Evolutionary conservation across 1,284 basidiomycete genomes (phyloP), one percentile per base, ranked within the genome.

Genomic region (Cutaneotrichosporon sp.): DNA sequence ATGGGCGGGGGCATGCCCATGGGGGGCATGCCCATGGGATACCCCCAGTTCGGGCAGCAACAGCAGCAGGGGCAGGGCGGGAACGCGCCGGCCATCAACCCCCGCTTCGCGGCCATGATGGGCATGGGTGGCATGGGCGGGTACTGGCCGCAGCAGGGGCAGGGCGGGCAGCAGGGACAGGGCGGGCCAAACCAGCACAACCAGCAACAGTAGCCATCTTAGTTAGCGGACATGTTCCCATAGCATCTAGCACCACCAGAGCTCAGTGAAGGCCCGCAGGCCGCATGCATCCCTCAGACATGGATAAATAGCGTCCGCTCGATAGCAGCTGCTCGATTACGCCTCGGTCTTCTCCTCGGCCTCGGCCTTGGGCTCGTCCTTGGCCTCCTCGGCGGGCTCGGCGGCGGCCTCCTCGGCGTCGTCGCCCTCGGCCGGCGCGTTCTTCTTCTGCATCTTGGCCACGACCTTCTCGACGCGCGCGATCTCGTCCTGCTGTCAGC

Each of bases 381-480:
- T 24, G 24, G 43, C 43, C n/a, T 14, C 22, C 42, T 45, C 24
- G 25, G 25, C 24, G 13, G 46, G 11, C 14, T 20, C 46, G 24
- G 46, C 46, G 9, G 9, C 24, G 6, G 20, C 55, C 3, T 50
- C 60, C 38, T 58, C 54, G 34, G 20, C 55, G 24, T 31, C 56
- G 29, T 54, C 56, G 42, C 16, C 51, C 16, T 46, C 60, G 27
- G 14, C 56, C 27, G 51, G 47, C 13, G 31, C 59, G 73, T 67
- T 49, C 71, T 81, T 80, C 57, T 76, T 80, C 60, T 84, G 83
- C 58, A 77, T 76, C 66, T 82, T 83, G 53, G 75, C 77, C 43
- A 86, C 83, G 50, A 81, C 70, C 67, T 85, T 83, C 69, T 81
- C 80, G 54, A 94, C 84, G 60, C 86, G 86, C 72, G 85, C 82